Conservation (phyloP, 169 alveolate species). For the Cryptosporidium xiaoi region DNA sequence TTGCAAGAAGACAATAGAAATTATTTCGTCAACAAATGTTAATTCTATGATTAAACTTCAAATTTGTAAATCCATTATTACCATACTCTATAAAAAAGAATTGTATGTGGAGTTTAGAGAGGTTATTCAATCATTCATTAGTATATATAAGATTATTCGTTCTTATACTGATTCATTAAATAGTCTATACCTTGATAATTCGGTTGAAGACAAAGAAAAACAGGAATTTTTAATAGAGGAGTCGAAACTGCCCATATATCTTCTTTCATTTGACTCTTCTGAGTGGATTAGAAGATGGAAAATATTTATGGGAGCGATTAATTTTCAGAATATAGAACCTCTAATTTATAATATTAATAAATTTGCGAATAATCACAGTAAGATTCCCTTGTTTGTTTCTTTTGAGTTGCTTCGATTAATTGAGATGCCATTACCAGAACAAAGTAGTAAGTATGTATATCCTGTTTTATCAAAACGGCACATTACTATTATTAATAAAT, state of each 20-base stretch:
- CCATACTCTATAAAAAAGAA: slow-evolving; percentile 1
- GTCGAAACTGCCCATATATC: slow-evolving; percentile 21
- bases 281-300: slow-evolving; percentile 29
- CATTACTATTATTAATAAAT: background rate
- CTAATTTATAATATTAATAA: background rate
- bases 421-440: background rate
- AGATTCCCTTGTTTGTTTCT: background rate
- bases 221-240: slow-evolving; percentile 4
- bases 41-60: background rate
- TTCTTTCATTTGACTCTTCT: background rate
- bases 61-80: slow-evolving; percentile 10
- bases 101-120: background rate
- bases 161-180: background rate
- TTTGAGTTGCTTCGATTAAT: background rate
- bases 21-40: slow-evolving; percentile 16
- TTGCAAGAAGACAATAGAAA: slow-evolving; percentile 10
- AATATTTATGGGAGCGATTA: background rate
- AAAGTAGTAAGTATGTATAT: background rate
- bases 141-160: background rate
- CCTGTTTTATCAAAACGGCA: background rate
- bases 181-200: background rate
- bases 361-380: background rate
- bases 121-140: background rate
- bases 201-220: background rate
- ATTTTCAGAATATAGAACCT: slow-evolving; percentile 5